Percentiles rank a stretch among this genome's conserved stretches.
Evolutionary conservation across 305 asterid genomes (phyloP).

Genomic region (Fraxinus dipetala): DNA sequence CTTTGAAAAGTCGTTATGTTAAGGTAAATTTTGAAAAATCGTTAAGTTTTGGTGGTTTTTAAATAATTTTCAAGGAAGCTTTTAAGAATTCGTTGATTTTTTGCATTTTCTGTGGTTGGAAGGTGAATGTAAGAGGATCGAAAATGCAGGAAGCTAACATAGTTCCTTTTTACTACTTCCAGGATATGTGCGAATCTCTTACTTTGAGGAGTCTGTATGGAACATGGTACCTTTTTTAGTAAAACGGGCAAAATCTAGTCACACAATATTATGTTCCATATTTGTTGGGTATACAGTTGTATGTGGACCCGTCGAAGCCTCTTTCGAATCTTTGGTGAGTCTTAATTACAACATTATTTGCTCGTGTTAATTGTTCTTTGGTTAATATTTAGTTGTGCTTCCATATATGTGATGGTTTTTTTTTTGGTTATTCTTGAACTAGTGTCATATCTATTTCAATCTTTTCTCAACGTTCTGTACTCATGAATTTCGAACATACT

Average conservation of each 20-base stretch:
- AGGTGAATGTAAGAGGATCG: slow-evolving; percentile 40
- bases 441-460: neutral
- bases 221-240: slow-evolving; percentile 37
- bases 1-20: neutral
- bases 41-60: neutral
- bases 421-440: neutral
- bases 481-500: neutral
- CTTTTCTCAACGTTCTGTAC: neutral
- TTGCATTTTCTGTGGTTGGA: slow-evolving; percentile 14
- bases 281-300: slow-evolving; percentile 52
- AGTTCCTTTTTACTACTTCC: slow-evolving; percentile 35
- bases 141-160: slow-evolving; percentile 31
- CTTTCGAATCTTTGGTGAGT: slow-evolving; percentile 31
- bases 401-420: neutral
- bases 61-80: neutral
- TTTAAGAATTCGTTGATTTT: slow-evolving; percentile 6
- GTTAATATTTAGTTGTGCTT: neutral
- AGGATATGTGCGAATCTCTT: slow-evolving; percentile 43
- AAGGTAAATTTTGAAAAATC: neutral
- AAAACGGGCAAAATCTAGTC: slow-evolving; percentile 31
- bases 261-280: slow-evolving; percentile 52
- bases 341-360: neutral
- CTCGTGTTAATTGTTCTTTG: neutral
- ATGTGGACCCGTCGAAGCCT: slow-evolving; percentile 28
- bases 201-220: slow-evolving; percentile 45